Base-by-base conservation (phyloP, 2,329 filamentous ascomycete species). In the Tolypocladium tundrense region DNA sequence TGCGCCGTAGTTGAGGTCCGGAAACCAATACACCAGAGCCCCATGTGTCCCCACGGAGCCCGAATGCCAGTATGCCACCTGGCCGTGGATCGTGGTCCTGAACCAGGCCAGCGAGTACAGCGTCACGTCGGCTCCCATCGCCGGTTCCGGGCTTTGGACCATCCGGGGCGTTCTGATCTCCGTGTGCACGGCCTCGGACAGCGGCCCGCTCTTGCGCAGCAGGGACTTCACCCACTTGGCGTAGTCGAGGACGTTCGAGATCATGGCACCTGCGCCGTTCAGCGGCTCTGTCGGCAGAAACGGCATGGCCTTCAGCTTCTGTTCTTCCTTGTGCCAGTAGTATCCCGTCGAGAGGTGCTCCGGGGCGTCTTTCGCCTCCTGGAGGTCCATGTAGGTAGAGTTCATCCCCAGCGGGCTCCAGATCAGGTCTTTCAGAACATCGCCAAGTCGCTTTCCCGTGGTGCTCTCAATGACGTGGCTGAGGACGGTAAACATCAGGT, bases 171-270 rank as follows among this genome's bases (percentile, higher is more conserved):
- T 67, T 39, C 65, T 65, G 19, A 75, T 64, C 19, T 71, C 69
- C 9, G 58, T 41, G 55, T 71, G 69, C 3, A 64, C 65, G 0
- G 53, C 60, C 11, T 61, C 35, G 1, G 68, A 67, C 9, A 71
- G 62, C 2, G 68, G 68, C 8, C 41, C 57, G 0, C 55, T 41
- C 55, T 66, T 51, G 11, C 71, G 64, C 35, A 84, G 67, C 31
- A 83, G 69, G 24, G 75, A 78, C 40, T 70, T 69, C 4, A 82
- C 62, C 81, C 81, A 85, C 62, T 74, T 75, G 3, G 72, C 65
- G 64, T 79, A 83, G 67, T 83, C 80, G 14, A 71, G 57, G 2
- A 79, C 78, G 51, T 73, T 79, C 31, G 75, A 77, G 24, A 82
- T 68, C 54, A 75, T 66, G 37, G 67, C 70, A 0, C 75, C 76